A percentile compares a stretch with the other conserved stretches of the same genome.
These are phyloP conservation scores for Suillus subluteus DNA, from an alignment of 768 basidiomycete species.

Conservation along the genomic window DNA sequence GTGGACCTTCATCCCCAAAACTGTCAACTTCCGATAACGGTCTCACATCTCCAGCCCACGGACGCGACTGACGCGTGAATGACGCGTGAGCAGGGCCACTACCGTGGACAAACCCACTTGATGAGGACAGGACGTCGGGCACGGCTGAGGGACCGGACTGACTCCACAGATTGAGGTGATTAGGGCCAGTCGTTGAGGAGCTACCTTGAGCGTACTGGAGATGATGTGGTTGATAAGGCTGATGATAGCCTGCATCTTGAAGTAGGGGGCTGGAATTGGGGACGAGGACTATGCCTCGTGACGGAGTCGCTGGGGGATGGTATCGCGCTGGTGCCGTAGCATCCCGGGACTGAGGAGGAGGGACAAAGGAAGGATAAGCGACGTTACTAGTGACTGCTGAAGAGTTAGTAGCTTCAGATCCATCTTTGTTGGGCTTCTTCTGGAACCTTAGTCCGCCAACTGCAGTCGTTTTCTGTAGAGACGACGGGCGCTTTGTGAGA, in stretches of 20 bases:
- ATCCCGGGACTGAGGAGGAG: slow-evolving; percentile 75
- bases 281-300: slow-evolving; percentile 65
- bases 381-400: slow-evolving; percentile 68
- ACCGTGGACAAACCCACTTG: slow-evolving; percentile 59
- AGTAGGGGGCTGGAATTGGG: slow-evolving; percentile 73
- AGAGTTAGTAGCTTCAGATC: slow-evolving; percentile 34
- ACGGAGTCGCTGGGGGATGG: slow-evolving; percentile 52
- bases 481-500: slow-evolving; percentile 37
- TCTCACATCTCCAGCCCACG: slow-evolving; percentile 41
- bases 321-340: slow-evolving; percentile 67
- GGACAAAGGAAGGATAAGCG: slow-evolving; percentile 44
- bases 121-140: slow-evolving; percentile 59
- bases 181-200: slow-evolving; percentile 43
- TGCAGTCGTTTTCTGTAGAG: slow-evolving; percentile 41
- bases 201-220: slow-evolving; percentile 46
- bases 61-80: slow-evolving; percentile 44
- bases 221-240: slow-evolving; percentile 42
- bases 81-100: slow-evolving; percentile 52
- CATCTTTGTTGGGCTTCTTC: slow-evolving; percentile 42
- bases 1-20: slow-evolving; percentile 58
- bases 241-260: slow-evolving; percentile 42
- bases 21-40: slow-evolving; percentile 43
- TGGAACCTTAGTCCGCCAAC: slow-evolving; percentile 52
- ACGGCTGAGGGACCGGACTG: slow-evolving; percentile 36
- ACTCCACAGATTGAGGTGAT: slow-evolving; percentile 41